Evolutionary conservation across 2,329 filamentous ascomycete genomes (phyloP), one percentile per base, ranked within the genome.

Genomic region (Trichoderma endophyticum): DNA sequence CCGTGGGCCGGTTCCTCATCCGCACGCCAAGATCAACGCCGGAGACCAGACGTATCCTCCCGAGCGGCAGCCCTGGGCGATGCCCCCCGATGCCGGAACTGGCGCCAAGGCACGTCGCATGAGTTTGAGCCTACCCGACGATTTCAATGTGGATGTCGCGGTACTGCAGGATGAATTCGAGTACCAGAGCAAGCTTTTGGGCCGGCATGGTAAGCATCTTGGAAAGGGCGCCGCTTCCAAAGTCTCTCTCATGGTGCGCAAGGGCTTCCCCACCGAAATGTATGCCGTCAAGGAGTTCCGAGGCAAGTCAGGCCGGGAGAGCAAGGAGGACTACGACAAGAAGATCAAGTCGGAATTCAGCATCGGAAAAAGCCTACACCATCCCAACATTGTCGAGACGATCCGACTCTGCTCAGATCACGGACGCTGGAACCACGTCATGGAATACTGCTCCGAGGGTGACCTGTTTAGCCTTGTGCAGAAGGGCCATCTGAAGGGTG

Each of bases 281-380:
- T 95, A 92, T 75, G 94, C 94, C 0, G 93, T 97, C 76, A 97
- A 97, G 83, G 93, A 96, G 78, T 97, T 97, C 80, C 90, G 93
- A 12, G 88, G 89, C 75, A 92, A 92, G 80, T 90, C 90, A 43
- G 86, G 87, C 39, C 86, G 87, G 54, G 94, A 97, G 79, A 90
- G 88, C 11, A 85, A 88, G 73, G 87, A 89, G 34, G 93, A 96
- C 65, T 97, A 97, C 80, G 88, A 93, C 75, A 91, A 93, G 82
- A 96, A 97, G 84, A 93, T 97, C 84, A 97, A 95, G 81, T 95
- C 93, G 1, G 94, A 97, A 80, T 97, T 90, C 83, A 93, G 91
- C 80, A 94, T 97, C 75, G 93, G 93, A 73, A 95, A 95, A 84
- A 93, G 92, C 75, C 83, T 95, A 73, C 89, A 94, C 77, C 94